Conservation (phyloP, 139 green algal species). For the Zygnema circumcarinatum region DNA sequence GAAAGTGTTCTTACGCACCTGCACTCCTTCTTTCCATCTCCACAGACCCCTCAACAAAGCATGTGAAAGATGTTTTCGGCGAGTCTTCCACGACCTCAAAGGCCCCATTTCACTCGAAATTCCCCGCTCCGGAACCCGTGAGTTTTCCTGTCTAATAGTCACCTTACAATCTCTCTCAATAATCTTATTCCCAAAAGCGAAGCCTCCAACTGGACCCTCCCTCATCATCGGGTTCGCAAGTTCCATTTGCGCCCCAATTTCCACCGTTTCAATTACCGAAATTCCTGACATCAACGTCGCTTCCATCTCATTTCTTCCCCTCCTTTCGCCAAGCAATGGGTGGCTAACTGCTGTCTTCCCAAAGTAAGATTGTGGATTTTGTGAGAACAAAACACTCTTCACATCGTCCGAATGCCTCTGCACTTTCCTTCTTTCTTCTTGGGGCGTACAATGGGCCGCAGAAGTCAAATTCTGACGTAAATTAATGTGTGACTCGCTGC, state of each 20-base stretch:
- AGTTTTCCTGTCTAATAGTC: not conserved
- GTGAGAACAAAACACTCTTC: no score
- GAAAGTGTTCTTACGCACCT: not conserved
- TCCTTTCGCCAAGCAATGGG: not conserved
- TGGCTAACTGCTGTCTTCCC: not conserved
- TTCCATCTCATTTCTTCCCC: not conserved
- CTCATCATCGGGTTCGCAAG: not conserved
- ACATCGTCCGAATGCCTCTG: not conserved
- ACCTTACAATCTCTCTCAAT: not conserved
- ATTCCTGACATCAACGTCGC: not conserved
- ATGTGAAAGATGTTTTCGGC: constrained; percentile 26
- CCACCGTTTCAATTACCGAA: not conserved
- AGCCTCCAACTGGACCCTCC: not conserved
- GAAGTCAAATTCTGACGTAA: not conserved
- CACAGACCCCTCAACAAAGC: constrained; percentile 16
- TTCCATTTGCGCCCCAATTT: not conserved
- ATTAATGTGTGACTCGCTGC: not conserved
- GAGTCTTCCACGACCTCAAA: not conserved
- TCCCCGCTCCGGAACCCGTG: not conserved
- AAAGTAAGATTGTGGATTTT: not conserved
- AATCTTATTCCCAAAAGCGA: not conserved
- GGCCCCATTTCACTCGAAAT: not conserved
- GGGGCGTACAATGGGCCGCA: not conserved
- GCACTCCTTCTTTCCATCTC: constrained; percentile 19
- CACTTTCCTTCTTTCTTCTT: not conserved